Percentiles rank a stretch among this genome's conserved stretches.
Conservation (phyloP, 768 basidiomycete species). For the Phallus indusiatus region DNA sequence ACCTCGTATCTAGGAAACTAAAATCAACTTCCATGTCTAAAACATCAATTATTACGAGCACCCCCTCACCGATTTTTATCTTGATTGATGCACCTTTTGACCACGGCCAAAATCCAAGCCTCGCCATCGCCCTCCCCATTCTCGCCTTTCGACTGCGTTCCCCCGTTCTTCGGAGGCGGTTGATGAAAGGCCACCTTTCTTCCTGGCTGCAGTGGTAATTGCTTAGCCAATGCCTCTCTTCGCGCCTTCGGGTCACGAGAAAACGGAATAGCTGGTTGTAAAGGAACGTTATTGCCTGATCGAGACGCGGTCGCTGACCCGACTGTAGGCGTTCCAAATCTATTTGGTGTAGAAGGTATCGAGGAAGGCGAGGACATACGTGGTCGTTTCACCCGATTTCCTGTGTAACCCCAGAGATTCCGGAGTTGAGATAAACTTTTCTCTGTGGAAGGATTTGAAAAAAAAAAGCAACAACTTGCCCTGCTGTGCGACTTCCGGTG, state of each 20-base stretch:
- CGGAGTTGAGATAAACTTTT: neutral
- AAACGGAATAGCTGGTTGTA: conserved; percentile 25
- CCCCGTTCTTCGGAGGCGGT: conserved; percentile 24
- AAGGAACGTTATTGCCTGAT: neutral
- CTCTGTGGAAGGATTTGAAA: too few relatives aligned
- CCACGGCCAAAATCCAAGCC: conserved; percentile 72
- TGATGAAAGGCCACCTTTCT: conserved; percentile 79
- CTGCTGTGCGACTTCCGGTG: conserved; percentile 49
- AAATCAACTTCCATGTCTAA: neutral
- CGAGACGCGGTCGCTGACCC: conserved; percentile 13
- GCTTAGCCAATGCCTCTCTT: conserved; percentile 49
- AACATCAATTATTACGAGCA: too few relatives aligned
- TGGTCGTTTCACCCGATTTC: conserved; percentile 73
- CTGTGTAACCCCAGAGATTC: conserved; percentile 23
- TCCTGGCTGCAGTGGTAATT: conserved; percentile 60
- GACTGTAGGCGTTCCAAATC: conserved; percentile 23
- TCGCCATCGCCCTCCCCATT: conserved; percentile 30
- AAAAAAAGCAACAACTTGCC: conserved; percentile 30
- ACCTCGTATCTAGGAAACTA: conserved; percentile 67
- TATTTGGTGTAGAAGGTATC: conserved; percentile 35
- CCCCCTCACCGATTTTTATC: conserved; percentile 55
- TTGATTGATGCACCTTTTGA: conserved; percentile 57
- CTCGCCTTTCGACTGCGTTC: conserved; percentile 5
- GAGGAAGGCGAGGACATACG: conserved; percentile 59
- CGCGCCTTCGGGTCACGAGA: conserved; percentile 61